Evolutionary conservation across 495 filamentous ascomycete genomes (phyloP), one percentile per base, ranked within the genome.

Genomic region (Chaetomidium leptoderma): DNA sequence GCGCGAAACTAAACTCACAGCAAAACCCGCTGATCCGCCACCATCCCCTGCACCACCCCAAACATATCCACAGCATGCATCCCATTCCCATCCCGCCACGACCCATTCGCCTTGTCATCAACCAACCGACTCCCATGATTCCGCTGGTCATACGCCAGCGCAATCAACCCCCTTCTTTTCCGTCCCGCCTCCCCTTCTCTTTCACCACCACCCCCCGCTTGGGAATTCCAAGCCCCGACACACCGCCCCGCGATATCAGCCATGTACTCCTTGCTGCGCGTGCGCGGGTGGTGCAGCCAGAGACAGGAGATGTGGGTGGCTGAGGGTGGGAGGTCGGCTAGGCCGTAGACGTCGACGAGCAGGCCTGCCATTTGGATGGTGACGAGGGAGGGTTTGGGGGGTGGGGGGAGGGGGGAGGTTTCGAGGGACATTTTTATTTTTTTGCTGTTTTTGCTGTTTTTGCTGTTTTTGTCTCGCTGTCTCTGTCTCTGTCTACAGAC

Each of bases 11-110:
- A 55, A 35, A 69, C 64, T 45, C 32, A 69, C 66, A 70, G 14
- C 55, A 70, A 37, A 21, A 63, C 55, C 49, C 81, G 86, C 11
- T 86, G 83, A 69, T 97, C 93, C 17, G 77, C 69, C 14, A 89
- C 85, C 8, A 89, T 91, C 45, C 90, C 91, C 51, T 68, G 71
- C 60, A 72, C 68, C 44, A 61, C 68, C 29, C 64, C 82, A 67
- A 92, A 92, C 89, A 95, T 92, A 66, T 96, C 91, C 64, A 86
- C 83, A 21, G 89, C 92, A 78, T 98, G 93, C 7, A 78, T 83
- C 29, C 78, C 73, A 64, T 98, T 97, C 21, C 90, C 90, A 30
- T 83, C 69, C 52, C 80, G 79, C 92, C 92, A 97, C 6, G 84
- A 77, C 63, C 85, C 77, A 66, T 96, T 97, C 24, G 82, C 79